Evolutionary conservation across 495 filamentous ascomycete species (phyloP).

Genomic region (Chlorociboria aeruginascens): DNA sequence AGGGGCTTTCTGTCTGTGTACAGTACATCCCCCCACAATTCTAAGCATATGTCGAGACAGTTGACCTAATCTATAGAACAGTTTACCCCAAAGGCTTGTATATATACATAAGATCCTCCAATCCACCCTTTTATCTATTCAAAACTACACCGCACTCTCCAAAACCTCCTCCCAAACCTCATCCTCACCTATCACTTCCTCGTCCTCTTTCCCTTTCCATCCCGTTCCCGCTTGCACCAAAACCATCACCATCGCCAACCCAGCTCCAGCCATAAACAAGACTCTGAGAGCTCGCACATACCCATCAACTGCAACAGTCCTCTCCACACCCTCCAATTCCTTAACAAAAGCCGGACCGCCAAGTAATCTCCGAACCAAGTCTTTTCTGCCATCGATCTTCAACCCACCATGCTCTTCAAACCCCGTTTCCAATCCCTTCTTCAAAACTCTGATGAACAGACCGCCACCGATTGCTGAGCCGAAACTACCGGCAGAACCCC

Average conservation of each 20-base stretch:
- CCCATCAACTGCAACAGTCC: constrained; percentile 44
- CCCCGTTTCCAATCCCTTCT: constrained; percentile 39
- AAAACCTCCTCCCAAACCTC: constrained; percentile 16
- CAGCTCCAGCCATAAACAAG: constrained; percentile 46
- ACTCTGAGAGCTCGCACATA: constrained; percentile 47
- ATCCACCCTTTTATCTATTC: too few relatives aligned
- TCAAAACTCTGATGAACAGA: constrained; percentile 51
- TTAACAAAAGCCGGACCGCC: constrained; percentile 56
- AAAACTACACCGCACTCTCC: neutral
- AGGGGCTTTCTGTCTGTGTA: too few relatives aligned
- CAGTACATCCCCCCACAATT: too few relatives aligned
- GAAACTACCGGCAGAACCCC: constrained; percentile 64
- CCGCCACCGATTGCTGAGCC: constrained; percentile 69
- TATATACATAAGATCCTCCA: too few relatives aligned
- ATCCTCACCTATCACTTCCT: constrained; percentile 4
- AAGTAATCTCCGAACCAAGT: constrained; percentile 49
- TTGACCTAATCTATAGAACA: too few relatives aligned
- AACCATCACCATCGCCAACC: constrained; percentile 39
- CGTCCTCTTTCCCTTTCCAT: constrained; percentile 31
- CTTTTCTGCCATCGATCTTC: constrained; percentile 23
- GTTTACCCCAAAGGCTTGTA: too few relatives aligned
- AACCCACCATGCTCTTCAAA: constrained; percentile 40
- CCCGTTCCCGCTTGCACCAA: constrained; percentile 57
- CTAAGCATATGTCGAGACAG: too few relatives aligned
- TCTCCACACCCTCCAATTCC: constrained; percentile 38